Evolutionary conservation across 495 filamentous ascomycete species (phyloP).

Genomic region (Chaetomium fimeti): DNA sequence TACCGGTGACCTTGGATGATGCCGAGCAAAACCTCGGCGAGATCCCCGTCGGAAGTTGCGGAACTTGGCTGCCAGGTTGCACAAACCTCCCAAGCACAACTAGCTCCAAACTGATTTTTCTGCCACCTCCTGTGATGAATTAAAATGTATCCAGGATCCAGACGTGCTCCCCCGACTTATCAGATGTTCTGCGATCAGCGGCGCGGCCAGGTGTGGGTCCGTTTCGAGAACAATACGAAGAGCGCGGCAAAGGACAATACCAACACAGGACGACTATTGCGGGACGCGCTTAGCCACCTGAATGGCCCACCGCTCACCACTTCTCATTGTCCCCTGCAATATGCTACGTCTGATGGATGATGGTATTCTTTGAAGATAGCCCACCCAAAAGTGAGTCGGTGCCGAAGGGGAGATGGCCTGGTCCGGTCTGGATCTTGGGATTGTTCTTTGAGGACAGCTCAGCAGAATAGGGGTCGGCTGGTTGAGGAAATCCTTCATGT

Average conservation of each 20-base stretch:
- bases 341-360: not conserved
- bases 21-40: not conserved
- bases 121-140: not conserved
- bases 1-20: not conserved
- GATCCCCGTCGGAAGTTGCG: not conserved
- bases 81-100: not conserved
- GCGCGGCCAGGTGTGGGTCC: constrained; percentile 14
- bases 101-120: not conserved
- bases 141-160: not conserved
- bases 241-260: constrained; percentile 16
- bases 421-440: constrained; percentile 1
- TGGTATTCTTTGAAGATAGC: constrained; percentile 6
- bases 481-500: not conserved
- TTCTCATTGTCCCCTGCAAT: constrained; percentile 17
- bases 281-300: constrained; percentile 2
- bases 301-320: constrained; percentile 4
- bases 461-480: constrained; percentile 3
- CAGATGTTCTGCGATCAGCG: constrained; percentile 3
- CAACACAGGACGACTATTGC: constrained; percentile 10
- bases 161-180: constrained; percentile 1
- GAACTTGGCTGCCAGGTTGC: not conserved
- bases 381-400: not conserved
- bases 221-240: constrained; percentile 23
- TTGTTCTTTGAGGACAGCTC: constrained; percentile 23
- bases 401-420: not conserved